Base-by-base conservation (phyloP, 495 filamentous ascomycete species). In the Xylaria bambusicola region DNA sequence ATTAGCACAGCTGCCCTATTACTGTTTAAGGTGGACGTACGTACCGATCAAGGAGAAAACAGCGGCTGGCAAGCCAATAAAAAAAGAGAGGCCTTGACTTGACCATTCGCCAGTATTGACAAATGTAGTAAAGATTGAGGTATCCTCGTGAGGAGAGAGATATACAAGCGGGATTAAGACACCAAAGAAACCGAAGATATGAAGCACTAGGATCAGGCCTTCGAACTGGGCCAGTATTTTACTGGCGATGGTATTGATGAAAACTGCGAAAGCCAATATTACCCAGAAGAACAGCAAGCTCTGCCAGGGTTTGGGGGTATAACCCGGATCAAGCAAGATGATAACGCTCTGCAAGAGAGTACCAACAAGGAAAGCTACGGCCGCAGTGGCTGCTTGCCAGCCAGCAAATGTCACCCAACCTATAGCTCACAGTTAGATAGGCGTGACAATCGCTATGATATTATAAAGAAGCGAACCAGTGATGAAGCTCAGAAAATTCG, bases 361-460 rank as follows among this genome's bases (percentile, higher is more conserved):
- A 2, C 76, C 77, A 12, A 60, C 56, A 3, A 82, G 51, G 61
- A 74, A 82, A n/a, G 68, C 75, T 0, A 63, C 68, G 5, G 77
- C 71, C 8, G 75, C 76, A 49, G 70, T 70, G 26, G 72, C 63
- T 7, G 73, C 75, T 60, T 77, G 74, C 77, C 77, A 83, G 41
- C 77, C 77, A 29, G 74, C 69, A 0, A 79, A 66, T 0, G 77
- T 72, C 21, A 82, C 55, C 79, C 78, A 82, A 27, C 76, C 76
- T 76, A 26, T 23, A 49, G 21, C 21, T 23, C 27, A 27, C 6
- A 33, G 31, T 33, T 10, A 10, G 31, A 10, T 33, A 33, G 5
- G 10, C 10, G 5, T 10, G 10, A 33, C 5, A 10, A 33, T 10
- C 10, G 31, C 5, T 33, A 6, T 33, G 31, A 33, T 33, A 33